Conservation (phyloP, 2,329 filamentous ascomycete genomes). For the Sporothrix protearum region DNA sequence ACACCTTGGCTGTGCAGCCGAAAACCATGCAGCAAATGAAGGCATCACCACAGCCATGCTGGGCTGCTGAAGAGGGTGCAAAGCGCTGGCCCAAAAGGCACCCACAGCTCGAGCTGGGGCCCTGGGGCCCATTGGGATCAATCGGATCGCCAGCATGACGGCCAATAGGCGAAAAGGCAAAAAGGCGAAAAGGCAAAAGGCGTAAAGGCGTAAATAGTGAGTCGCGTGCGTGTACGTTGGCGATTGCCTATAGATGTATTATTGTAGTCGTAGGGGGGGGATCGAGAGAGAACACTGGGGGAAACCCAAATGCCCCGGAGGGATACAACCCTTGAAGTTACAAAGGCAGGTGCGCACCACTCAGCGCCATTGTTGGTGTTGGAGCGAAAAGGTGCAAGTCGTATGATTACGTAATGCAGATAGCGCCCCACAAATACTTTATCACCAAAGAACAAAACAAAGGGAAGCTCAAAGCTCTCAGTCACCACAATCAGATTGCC, state of each 20-base stretch:
- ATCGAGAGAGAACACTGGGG: not conserved
- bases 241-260: not conserved
- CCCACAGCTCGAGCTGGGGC: not conserved
- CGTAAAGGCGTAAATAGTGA: not conserved
- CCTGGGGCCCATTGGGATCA: not conserved
- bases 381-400: not conserved
- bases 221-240: not conserved
- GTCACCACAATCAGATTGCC: not conserved
- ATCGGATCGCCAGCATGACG: slow-evolving; percentile 1
- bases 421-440: not conserved
- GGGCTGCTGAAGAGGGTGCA: not conserved
- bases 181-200: not conserved
- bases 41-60: not conserved
- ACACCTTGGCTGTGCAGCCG: not conserved
- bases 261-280: not conserved
- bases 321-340: not conserved
- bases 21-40: not conserved
- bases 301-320: not conserved
- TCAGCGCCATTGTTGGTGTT: not conserved
- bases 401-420: not conserved
- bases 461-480: not conserved
- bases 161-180: not conserved
- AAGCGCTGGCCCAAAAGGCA: not conserved
- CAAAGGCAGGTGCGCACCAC: slow-evolving; percentile 9
- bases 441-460: not conserved